Evolutionary conservation across 352 stramenopile species (phyloP), one percentile per base, ranked within the genome.

Genomic region (Plasmopara muralis): DNA sequence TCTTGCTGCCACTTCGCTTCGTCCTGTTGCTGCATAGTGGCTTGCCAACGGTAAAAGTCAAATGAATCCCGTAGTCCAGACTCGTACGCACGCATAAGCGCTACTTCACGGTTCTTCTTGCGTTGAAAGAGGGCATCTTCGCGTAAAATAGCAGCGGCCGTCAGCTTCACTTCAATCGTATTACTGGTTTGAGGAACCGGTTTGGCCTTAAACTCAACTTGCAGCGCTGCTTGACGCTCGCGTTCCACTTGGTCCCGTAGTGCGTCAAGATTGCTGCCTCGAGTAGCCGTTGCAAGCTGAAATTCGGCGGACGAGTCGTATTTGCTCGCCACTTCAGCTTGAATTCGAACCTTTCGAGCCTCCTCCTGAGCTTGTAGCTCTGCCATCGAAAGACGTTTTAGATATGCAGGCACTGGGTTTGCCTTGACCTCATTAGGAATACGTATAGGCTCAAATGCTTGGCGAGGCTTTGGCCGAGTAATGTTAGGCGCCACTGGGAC

Each of bases 91-190:
- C 84, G 63, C 14, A 96, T 70, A 15, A 94, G 45, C 55, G 89
- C 72, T 8, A 89, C 87, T 51, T 97, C 90, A 30, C 95, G 80
- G 2, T 81, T 83, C 62, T 97, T 89, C 60, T 97, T 96, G 46
- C 89, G 86, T 58, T 96, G 93, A 68, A 92, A 80, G 47, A 97
- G 54, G 12, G 85, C 84, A 47, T 97, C 91, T 79, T 97, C 91
- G 5, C 89, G 77, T 44, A 97, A 53, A 43, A 97, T 96, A 0
- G 90, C 81, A 0, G 89, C 87, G 2, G 81, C 70, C 41, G 89
- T 97, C 16, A 97, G 72, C 54, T 93, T 93, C 30, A 97, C 77
- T 47, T 58, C 49, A 4, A 16, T 70, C 9, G 48, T 43, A 14
- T 39, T 66, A 9, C 51, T 52, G 67, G 54, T 42, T 12, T 72